Evolutionary conservation across 139 green algal species (phyloP).

Genomic region (Prasinococcaceae sp.): DNA sequence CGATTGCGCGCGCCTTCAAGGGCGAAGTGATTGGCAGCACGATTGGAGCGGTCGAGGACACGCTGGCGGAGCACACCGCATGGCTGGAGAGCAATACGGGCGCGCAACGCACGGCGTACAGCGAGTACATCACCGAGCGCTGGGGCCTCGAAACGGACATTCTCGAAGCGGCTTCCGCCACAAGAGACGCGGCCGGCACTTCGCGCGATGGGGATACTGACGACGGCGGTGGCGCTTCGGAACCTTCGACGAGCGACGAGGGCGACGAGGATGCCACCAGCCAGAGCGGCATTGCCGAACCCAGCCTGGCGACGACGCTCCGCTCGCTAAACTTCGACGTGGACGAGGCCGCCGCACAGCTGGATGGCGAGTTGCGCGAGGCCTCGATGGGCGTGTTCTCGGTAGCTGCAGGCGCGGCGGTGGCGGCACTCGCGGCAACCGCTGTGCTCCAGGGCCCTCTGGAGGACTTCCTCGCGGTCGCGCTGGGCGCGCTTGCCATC

Average conservation of each 20-base stretch:
- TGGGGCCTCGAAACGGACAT: not conserved
- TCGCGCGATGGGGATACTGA: not conserved
- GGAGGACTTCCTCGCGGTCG: constrained; percentile 65
- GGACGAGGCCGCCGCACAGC: constrained; percentile 25
- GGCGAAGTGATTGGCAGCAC: constrained; percentile 4
- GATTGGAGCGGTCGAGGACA: constrained; percentile 7
- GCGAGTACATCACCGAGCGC: constrained; percentile 17
- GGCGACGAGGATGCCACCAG: constrained; percentile 5
- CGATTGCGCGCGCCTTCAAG: constrained; percentile 12
- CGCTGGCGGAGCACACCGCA: constrained; percentile 40
- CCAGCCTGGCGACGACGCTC: not conserved
- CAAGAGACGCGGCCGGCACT: not conserved
- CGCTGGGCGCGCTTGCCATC: constrained; percentile 24
- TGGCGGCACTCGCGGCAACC: constrained; percentile 39
- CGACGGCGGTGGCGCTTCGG: not conserved
- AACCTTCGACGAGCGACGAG: not conserved
- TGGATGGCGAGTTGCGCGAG: constrained; percentile 70
- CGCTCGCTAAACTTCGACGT: constrained; percentile 8
- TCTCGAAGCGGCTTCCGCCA: not conserved
- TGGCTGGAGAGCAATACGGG: constrained; percentile 64
- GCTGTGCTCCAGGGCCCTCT: constrained; percentile 42
- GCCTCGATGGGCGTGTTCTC: constrained; percentile 49
- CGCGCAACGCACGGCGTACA: constrained; percentile 51
- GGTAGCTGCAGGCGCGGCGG: constrained; percentile 41
- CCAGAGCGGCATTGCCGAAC: not conserved